Evolutionary conservation across 768 basidiomycete genomes (phyloP), one percentile per base, ranked within the genome.

Genomic region (Hysterangium stoloniferum): DNA sequence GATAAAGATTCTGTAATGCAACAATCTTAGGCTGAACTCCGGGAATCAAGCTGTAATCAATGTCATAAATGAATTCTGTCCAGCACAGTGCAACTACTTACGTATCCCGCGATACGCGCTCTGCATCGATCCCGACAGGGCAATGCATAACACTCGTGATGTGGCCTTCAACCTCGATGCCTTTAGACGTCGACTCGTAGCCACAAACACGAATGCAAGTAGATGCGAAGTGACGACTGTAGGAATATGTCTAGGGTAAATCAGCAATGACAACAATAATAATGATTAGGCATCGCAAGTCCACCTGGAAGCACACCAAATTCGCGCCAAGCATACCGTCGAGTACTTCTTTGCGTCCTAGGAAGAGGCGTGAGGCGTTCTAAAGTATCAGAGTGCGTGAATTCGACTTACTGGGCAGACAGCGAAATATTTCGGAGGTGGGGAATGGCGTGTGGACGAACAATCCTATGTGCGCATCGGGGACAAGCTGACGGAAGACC

Each of bases 401-500:
- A 53, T 48, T 42, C 20, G 29, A 78, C 84, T 65, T 57, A 87
- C 90, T 80, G 2, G 93, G 92, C 35, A 96, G 69, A 66, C 89
- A 95, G 49, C 94, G 75, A 75, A 98, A 99, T 56, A 97, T 86
- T 62, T 99, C 95, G 54, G 86, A 89, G 63, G 84, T 89, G 4
- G 95, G 95, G 83, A 97, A 98, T 11, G 95, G 94, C 1, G 95
- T 97, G 68, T 99, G 95, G 38, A 97, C 86, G 68, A 97, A 99
- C 54, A 99, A 78, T 3, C 94, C 95, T 35, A 95, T 72, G 54
- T 83, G 78, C 42, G 78, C 82, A 73, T 57, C 70, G 38, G 66
- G 60, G 27, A 90, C 70, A 13, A 77, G 67, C 61, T 79, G 79
- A 48, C 95, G 80, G 50, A 97, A 70, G 58, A 95, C 74, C 60